These are phyloP conservation scores for Malassezia japonica DNA, from an alignment of 1,284 basidiomycete genomes.

Conservation along the genomic window DNA sequence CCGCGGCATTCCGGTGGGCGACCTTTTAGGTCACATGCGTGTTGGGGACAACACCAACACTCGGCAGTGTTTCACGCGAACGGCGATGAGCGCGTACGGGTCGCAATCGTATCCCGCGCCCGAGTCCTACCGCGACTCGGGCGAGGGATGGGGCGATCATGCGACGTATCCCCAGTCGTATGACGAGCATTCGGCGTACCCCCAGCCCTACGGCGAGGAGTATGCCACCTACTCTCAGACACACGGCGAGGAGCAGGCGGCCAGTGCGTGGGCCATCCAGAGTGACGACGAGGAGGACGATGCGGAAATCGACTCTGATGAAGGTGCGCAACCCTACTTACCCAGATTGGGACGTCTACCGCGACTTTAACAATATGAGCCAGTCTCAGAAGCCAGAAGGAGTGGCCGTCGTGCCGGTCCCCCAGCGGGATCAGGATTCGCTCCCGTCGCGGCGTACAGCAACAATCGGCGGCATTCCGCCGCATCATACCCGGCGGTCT, in stretches of 20 bases:
- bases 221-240: background rate
- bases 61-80: too few species aligned
- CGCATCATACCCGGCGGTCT: background rate
- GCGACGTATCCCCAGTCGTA: too few species aligned
- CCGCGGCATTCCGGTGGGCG: too few species aligned
- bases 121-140: too few species aligned
- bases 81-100: too few species aligned
- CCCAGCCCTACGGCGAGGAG: background rate
- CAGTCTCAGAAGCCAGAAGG: background rate
- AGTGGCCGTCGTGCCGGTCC: background rate
- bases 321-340: background rate
- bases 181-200: too few species aligned
- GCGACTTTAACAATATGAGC: constrained; percentile 14
- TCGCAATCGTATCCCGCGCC: too few species aligned
- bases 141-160: too few species aligned
- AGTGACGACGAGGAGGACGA: background rate
- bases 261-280: constrained; percentile 5
- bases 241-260: background rate
- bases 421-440: background rate
- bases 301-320: background rate
- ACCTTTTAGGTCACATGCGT: constrained; percentile 5
- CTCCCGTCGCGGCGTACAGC: background rate
- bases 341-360: constrained; percentile 15
- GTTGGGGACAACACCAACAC: constrained; percentile 13
- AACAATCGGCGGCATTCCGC: background rate